phyloP scores from a whole-genome alignment of 1,139 yeast genomes.

The Pneumocystis sp. region DNA sequence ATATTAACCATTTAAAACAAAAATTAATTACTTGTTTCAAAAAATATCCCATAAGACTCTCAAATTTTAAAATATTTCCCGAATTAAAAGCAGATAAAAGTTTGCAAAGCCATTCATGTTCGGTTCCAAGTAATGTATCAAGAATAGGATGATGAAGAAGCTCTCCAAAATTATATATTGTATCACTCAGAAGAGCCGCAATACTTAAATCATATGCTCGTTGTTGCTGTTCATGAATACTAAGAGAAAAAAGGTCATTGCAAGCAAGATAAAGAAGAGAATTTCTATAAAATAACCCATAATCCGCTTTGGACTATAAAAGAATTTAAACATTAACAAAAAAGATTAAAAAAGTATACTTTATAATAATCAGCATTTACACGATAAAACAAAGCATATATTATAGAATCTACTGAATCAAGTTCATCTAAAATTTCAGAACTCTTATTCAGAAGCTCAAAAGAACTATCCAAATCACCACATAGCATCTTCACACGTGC shows the following conservation, averaged over 20 bases:
- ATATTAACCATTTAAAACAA: not conserved
- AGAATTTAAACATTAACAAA: not conserved
- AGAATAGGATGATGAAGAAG: slow-evolving; percentile 78
- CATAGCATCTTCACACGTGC: slow-evolving; percentile 54
- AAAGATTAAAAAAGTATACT: not conserved
- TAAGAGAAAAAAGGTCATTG: slow-evolving; percentile 34
- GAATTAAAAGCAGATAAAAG: slow-evolving; percentile 56
- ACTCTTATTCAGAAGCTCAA: slow-evolving; percentile 50
- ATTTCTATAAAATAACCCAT: slow-evolving; percentile 62
- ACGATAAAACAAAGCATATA: slow-evolving; percentile 71
- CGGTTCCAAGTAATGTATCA: slow-evolving; percentile 36
- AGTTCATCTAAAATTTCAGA: slow-evolving; percentile 43
- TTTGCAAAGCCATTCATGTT: slow-evolving; percentile 59
- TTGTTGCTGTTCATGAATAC: slow-evolving; percentile 38
- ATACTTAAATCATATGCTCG: slow-evolving; percentile 72
- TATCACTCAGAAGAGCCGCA: slow-evolving; percentile 82
- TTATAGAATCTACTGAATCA: slow-evolving; percentile 50
- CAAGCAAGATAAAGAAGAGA: slow-evolving; percentile 51
- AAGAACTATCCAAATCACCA: slow-evolving; percentile 48
- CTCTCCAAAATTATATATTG: slow-evolving; percentile 91
- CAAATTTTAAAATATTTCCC: slow-evolving; percentile 58
- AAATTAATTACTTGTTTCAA: slow-evolving; percentile 23
- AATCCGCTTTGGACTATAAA: slow-evolving; percentile 44
- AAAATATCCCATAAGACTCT: slow-evolving; percentile 30
- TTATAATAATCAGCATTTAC: slow-evolving; percentile 68